These are phyloP conservation scores for Sporobolomyces phaffii DNA, from an alignment of 768 basidiomycete genomes.

Conservation along the genomic window DNA sequence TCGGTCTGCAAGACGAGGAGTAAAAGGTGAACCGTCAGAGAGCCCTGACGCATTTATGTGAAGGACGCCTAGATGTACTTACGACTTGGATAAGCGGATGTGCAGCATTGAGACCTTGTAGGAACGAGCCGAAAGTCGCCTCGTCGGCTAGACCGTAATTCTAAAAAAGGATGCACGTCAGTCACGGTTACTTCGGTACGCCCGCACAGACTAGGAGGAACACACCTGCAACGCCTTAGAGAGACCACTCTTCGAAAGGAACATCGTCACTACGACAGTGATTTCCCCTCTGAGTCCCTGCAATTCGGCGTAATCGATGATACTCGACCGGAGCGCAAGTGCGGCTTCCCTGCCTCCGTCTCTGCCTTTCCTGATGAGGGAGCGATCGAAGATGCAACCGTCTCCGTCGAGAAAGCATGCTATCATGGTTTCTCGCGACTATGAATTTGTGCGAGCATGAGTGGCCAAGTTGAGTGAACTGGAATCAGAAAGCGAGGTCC, in stretches of 20 bases:
- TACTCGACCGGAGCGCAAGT: background rate
- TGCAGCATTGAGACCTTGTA: slow-evolving; percentile 26
- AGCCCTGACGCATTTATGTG: too few species aligned
- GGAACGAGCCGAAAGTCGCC: slow-evolving; percentile 11
- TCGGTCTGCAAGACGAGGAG: slow-evolving; percentile 7
- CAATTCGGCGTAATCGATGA: slow-evolving; percentile 14
- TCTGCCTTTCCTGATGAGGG: slow-evolving; percentile 17
- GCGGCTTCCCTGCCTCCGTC: slow-evolving; percentile 32
- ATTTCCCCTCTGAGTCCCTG: slow-evolving; percentile 4
- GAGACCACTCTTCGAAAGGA: slow-evolving; percentile 15
- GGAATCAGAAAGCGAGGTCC: background rate
- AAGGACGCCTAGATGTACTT: too few species aligned
- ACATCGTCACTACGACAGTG: slow-evolving; percentile 16
- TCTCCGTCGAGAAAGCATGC: slow-evolving; percentile 34
- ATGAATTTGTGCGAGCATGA: background rate
- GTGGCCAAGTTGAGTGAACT: background rate
- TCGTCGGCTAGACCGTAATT: slow-evolving; percentile 22
- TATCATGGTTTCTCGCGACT: slow-evolving; percentile 12
- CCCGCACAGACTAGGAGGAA: too few species aligned
- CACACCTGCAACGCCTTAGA: slow-evolving; percentile 4
- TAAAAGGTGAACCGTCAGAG: background rate
- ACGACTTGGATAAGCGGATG: slow-evolving; percentile 27
- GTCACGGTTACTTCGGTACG: too few species aligned
- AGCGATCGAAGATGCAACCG: slow-evolving; percentile 33
- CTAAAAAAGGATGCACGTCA: background rate